Conservation (phyloP, 1,284 basidiomycete genomes). For the Ustilago nuda region DNA sequence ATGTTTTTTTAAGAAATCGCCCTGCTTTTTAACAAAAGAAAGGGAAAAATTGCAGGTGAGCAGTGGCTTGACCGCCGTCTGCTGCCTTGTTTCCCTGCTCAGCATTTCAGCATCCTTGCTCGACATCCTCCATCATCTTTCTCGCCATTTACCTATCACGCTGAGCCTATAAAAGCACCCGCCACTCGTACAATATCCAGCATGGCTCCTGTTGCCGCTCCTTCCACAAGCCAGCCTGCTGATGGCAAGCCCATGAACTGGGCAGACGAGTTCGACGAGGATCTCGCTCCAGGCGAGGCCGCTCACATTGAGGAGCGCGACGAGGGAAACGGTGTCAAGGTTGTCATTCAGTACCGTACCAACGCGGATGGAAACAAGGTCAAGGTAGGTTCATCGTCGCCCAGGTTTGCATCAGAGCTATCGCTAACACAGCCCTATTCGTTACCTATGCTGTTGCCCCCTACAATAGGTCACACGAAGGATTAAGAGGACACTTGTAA, state of each 20-base stretch:
- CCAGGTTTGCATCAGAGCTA: neutral
- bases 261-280: conserved; percentile 68
- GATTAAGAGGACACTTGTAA: conserved; percentile 87
- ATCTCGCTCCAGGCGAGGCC: conserved; percentile 36
- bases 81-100: conserved; percentile 3
- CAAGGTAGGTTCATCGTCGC: conserved; percentile 72
- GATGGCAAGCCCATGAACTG: conserved; percentile 62
- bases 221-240: conserved; percentile 46
- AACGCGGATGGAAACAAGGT: conserved; percentile 96
- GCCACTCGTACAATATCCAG: conserved; percentile 4
- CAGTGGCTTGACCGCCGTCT: neutral
- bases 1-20: conserved; percentile 5
- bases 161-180: neutral
- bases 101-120: conserved; percentile 9
- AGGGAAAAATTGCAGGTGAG: conserved; percentile 19
- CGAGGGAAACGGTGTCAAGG: conserved; percentile 89
- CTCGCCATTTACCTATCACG: conserved; percentile 8
- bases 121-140: conserved; percentile 18
- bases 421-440: neutral
- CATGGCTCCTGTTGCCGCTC: conserved; percentile 51
- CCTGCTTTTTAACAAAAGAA: conserved; percentile 3
- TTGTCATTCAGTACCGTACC: conserved; percentile 82
- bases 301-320: conserved; percentile 74
- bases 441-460: neutral
- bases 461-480: conserved; percentile 76